Conservation (phyloP, 2,329 filamentous ascomycete species). For the Ophiosphaerella narmari region DNA sequence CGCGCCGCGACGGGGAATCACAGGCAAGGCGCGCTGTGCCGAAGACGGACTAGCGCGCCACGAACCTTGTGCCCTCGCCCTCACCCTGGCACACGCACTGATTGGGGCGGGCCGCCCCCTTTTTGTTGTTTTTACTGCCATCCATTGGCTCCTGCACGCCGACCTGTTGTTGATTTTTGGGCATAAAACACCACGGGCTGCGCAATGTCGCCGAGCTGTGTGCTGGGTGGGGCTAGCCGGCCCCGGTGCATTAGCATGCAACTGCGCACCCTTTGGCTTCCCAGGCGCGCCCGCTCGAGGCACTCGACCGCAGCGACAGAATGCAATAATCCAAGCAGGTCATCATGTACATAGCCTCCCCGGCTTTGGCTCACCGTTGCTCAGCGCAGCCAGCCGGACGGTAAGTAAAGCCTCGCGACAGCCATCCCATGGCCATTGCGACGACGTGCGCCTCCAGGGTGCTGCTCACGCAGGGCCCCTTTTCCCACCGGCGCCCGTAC, state of each 20-base stretch:
- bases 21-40: slow-evolving; percentile 26
- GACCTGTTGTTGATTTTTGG: slow-evolving; percentile 1
- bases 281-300: background rate
- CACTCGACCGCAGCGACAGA: no score
- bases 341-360: no score
- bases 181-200: slow-evolving; percentile 25
- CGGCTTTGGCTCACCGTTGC: no score
- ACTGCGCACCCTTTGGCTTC: slow-evolving; percentile 16
- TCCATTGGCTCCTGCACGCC: slow-evolving; percentile 12
- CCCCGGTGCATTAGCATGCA: slow-evolving; percentile 27
- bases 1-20: slow-evolving; percentile 6
- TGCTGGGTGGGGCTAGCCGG: slow-evolving; percentile 6
- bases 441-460: slow-evolving; percentile 7
- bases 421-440: slow-evolving; percentile 6
- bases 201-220: slow-evolving; percentile 15
- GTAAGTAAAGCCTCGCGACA: no score
- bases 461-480: slow-evolving; percentile 4
- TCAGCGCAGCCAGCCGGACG: no score
- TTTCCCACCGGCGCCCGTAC: slow-evolving; percentile 28
- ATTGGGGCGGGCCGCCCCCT: slow-evolving; percentile 33
- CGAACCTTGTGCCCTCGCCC: slow-evolving; percentile 1
- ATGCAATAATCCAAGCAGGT: no score
- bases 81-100: slow-evolving; percentile 4
- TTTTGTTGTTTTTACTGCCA: slow-evolving; percentile 30
- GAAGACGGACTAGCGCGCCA: slow-evolving; percentile 10